Base-by-base conservation (phyloP, 2,329 filamentous ascomycete genomes). In the Phialophora expanda region DNA sequence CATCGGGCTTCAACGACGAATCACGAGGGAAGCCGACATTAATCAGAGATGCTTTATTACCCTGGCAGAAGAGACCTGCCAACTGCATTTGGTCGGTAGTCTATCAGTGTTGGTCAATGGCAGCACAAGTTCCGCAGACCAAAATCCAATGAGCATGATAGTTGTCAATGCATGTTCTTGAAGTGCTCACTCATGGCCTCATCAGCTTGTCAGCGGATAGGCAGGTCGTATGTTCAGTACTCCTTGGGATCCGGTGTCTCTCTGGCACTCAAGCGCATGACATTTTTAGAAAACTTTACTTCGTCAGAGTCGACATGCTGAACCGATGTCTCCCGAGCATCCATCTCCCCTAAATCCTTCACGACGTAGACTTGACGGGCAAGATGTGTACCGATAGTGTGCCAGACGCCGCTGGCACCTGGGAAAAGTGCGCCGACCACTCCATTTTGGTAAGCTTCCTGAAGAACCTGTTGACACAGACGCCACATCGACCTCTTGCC, bases 341-440 rank as follows among this genome's bases (percentile, higher is more conserved):
- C 38, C 50, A 60, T 20, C 28, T 56, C 56, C 22, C 57, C 62
- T 17, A 65, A 41, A 57, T 61, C 62, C 41, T 61, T 58, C 34
- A 65, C 51, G 34, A 56, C 14, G 44, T 65, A 65, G 14, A 41
- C 41, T 3, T 26, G 44, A 20, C 22, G 50, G 28, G 50, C 30
- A 26, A 50, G 38, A 32, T 57, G 38, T 20, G 50, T 58, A 24
- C 48, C 50, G 38, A 65, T 22, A 32, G 50, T 46, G 55, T 65
- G 28, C 62, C 62, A 65, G 24, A 38, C 56, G 9, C 34, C 41
- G 9, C 11, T 32, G 7, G 56, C 57, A 24, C 32, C 28, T 3
- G 56, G 53, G 17, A 61, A 61, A 20, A 65, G 41, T 20, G 22
- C 30, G 11, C 32, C 56, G 22, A 61, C 38, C 22, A 56, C 24